phyloP scores from a whole-genome alignment of 768 basidiomycete species.

The Gloeophyllum trabeum region DNA sequence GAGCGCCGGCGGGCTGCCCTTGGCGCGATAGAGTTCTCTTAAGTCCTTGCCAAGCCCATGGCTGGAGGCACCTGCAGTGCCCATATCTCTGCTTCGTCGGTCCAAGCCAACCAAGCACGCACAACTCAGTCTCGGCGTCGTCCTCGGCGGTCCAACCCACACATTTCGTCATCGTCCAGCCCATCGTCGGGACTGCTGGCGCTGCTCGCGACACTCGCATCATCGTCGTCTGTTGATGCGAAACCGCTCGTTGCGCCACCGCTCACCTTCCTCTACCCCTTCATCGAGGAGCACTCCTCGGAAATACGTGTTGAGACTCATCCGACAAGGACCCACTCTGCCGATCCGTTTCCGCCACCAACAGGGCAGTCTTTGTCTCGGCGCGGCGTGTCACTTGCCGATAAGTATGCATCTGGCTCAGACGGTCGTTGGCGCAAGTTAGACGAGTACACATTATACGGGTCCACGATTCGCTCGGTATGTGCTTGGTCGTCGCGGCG shows the following conservation, averaged over 20 bases:
- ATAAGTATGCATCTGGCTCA: conserved; percentile 36
- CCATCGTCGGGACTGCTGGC: conserved; percentile 44
- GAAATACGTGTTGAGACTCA: conserved; percentile 1
- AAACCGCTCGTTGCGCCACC: conserved; percentile 36
- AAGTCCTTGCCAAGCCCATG: neutral
- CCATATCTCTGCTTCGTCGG: conserved; percentile 1
- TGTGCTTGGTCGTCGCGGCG: neutral
- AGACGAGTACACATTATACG: conserved; percentile 49
- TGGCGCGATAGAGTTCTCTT: conserved; percentile 8
- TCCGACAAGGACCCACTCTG: neutral
- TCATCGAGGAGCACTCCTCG: conserved; percentile 16
- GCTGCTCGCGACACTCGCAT: conserved; percentile 43
- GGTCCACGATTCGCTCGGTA: conserved; percentile 43
- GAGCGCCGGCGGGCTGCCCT: conserved; percentile 1
- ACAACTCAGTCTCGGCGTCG: conserved; percentile 5
- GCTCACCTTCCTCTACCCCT: conserved; percentile 14
- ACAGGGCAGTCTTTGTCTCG: conserved; percentile 6
- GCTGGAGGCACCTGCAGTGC: conserved; percentile 2
- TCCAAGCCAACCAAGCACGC: conserved; percentile 5
- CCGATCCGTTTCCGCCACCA: neutral
- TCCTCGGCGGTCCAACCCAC: conserved; percentile 11
- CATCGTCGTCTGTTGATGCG: conserved; percentile 31
- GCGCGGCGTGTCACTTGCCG: conserved; percentile 26
- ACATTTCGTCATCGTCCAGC: conserved; percentile 21
- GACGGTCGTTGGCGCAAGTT: conserved; percentile 52